phyloP scores from a whole-genome alignment of 2,329 filamentous ascomycete species.

The Penicillium sp. region DNA sequence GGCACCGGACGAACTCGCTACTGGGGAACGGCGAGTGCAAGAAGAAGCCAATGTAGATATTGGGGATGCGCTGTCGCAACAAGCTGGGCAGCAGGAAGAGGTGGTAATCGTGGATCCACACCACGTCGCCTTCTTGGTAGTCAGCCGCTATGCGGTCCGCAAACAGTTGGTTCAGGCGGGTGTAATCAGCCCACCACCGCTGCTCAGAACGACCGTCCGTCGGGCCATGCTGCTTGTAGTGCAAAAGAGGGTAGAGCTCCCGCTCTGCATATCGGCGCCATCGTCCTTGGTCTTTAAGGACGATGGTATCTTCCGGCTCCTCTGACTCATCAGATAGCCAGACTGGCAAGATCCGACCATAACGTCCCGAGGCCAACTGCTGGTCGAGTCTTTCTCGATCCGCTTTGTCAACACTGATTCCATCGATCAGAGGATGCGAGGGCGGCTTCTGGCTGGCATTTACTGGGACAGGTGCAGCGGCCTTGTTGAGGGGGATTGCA shows the following conservation, averaged over 20 bases:
- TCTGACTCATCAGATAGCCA: conserved; percentile 83
- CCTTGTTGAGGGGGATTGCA: conserved; percentile 63
- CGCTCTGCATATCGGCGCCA: conserved; percentile 92
- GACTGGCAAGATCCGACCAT: conserved; percentile 79
- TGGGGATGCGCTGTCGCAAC: conserved; percentile 79
- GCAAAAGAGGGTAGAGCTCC: conserved; percentile 88
- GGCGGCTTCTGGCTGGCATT: conserved; percentile 60
- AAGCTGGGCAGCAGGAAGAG: conserved; percentile 86
- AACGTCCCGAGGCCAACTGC: conserved; percentile 70
- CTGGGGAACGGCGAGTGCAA: conserved; percentile 93
- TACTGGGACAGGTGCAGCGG: conserved; percentile 77
- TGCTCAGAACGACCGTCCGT: conserved; percentile 81
- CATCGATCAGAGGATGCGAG: conserved; percentile 65
- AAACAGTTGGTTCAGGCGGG: conserved; percentile 88
- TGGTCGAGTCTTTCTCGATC: conserved; percentile 74
- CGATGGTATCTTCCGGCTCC: conserved; percentile 66
- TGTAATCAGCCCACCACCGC: conserved; percentile 88
- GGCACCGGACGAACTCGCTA: conserved; percentile 89
- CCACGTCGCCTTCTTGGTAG: conserved; percentile 89
- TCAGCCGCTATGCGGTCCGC: conserved; percentile 83
- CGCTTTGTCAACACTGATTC: conserved; percentile 68
- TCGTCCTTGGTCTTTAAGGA: conserved; percentile 76
- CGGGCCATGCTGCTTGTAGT: conserved; percentile 94
- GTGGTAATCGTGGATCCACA: conserved; percentile 94
- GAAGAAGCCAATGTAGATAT: conserved; percentile 94